Conservation (phyloP, 495 filamentous ascomycete genomes). For the Neurospora sp. region DNA sequence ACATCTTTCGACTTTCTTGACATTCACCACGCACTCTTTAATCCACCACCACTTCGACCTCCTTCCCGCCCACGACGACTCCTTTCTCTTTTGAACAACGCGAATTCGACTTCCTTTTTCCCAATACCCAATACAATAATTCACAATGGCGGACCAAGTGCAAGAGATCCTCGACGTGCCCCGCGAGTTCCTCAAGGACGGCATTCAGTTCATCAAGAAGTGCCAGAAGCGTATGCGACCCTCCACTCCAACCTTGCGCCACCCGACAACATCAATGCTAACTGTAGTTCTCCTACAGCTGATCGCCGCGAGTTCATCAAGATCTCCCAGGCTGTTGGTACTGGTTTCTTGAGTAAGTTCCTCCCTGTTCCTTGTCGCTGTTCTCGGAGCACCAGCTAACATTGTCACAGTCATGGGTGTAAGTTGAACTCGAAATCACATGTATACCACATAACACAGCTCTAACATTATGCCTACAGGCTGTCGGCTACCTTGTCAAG, state of each 20-base stretch:
- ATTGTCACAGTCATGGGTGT: slow-evolving; percentile 18
- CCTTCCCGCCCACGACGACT: neutral
- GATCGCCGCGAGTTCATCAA: slow-evolving; percentile 86
- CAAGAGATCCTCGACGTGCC: slow-evolving; percentile 76
- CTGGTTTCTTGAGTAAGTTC: slow-evolving; percentile 35
- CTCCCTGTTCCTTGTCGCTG: neutral
- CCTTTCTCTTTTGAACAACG: neutral
- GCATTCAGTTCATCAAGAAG: slow-evolving; percentile 69
- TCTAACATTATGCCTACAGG: neutral
- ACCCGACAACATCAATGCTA: slow-evolving; percentile 11
- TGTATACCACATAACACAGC: neutral
- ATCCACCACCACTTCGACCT: neutral
- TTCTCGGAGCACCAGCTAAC: slow-evolving; percentile 1
- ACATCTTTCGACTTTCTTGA: neutral
- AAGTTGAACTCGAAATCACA: neutral
- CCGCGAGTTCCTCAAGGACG: slow-evolving; percentile 72
- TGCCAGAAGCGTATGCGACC: slow-evolving; percentile 67
- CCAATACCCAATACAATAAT: slow-evolving; percentile 1
- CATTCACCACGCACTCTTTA: neutral
- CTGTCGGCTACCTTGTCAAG: slow-evolving; percentile 87
- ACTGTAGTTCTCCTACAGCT: slow-evolving; percentile 25
- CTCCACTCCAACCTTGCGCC: neutral
- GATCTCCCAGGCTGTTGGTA: slow-evolving; percentile 91
- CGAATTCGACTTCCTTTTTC: neutral
- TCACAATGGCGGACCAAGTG: slow-evolving; percentile 61